Conservation (phyloP, 352 stramenopile genomes). For the Phytophthora nicotianae region DNA sequence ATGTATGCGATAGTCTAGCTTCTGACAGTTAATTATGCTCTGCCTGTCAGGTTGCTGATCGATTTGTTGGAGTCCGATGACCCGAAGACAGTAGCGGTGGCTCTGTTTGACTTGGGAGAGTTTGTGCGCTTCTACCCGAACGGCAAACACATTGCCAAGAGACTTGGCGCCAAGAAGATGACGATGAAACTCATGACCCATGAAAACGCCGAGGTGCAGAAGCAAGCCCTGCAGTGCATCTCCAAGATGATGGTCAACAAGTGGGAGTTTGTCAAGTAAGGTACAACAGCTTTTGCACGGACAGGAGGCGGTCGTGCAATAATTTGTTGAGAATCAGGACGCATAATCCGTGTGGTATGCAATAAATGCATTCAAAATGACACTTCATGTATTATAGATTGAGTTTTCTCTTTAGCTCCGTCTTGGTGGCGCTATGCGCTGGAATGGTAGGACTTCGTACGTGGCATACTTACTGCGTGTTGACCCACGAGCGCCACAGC, state of each 20-base stretch:
- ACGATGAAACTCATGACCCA: constrained; percentile 98
- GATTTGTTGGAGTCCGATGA: constrained; percentile 93
- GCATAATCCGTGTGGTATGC: not conserved
- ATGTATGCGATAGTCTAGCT: not conserved
- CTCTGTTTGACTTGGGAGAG: constrained; percentile 97
- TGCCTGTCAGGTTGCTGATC: constrained; percentile 87
- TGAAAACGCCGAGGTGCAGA: constrained; percentile 95
- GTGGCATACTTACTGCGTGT: constrained; percentile 36
- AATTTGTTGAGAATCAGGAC: constrained; percentile 6
- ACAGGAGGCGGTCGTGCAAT: constrained; percentile 8
- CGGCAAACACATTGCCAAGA: constrained; percentile 95
- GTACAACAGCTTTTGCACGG: constrained; percentile 27
- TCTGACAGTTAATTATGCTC: constrained; percentile 1
- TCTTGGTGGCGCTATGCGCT: not conserved
- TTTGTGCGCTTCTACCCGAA: constrained; percentile 98
- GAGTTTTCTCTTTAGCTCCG: not conserved
- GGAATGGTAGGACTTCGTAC: constrained; percentile 5
- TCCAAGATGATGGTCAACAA: constrained; percentile 99
- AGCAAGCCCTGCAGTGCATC: constrained; percentile 97
- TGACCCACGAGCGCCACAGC: constrained; percentile 78
- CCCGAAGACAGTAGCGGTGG: constrained; percentile 94
- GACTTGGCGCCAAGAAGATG: constrained; percentile 95
- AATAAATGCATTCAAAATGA: constrained; percentile 1
- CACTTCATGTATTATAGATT: constrained; percentile 4
- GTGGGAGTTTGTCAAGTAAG: constrained; percentile 95